A percentile compares a stretch with the other conserved stretches of the same genome.
Conservation (phyloP, 1,284 basidiomycete genomes). For the Leccinum fuscescens region DNA sequence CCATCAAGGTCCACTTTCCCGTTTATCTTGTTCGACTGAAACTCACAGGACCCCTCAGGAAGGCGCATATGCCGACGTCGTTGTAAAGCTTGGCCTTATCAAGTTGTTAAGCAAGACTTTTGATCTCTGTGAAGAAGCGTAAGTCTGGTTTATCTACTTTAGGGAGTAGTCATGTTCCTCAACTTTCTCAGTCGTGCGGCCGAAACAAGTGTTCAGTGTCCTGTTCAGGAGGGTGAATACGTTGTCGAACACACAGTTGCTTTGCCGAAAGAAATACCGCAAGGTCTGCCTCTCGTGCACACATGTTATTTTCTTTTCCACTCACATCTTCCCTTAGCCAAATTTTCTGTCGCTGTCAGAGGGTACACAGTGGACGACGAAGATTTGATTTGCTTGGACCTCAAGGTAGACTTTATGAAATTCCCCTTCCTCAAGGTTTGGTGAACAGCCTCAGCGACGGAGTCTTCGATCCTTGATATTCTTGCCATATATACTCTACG, state of each 20-base stretch:
- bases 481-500: slow-evolving; percentile 9
- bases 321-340: slow-evolving; percentile 54
- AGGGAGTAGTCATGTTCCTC: slow-evolving; percentile 4
- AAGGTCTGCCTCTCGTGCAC: slow-evolving; percentile 49
- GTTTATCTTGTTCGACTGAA: neutral
- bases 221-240: slow-evolving; percentile 71
- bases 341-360: slow-evolving; percentile 73
- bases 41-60: slow-evolving; percentile 52
- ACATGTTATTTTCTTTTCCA: neutral
- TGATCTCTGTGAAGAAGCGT: slow-evolving; percentile 92
- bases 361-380: slow-evolving; percentile 81
- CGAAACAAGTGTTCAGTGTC: slow-evolving; percentile 74
- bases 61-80: slow-evolving; percentile 86
- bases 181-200: slow-evolving; percentile 53
- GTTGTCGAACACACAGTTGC: slow-evolving; percentile 75
- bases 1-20: slow-evolving; percentile 60
- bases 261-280: slow-evolving; percentile 87
- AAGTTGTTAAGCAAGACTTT: slow-evolving; percentile 81
- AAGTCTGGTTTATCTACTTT: slow-evolving; percentile 37
- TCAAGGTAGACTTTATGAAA: slow-evolving; percentile 73
- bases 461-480: neutral
- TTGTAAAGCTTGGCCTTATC: slow-evolving; percentile 85
- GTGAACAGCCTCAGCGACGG: slow-evolving; percentile 19
- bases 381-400: slow-evolving; percentile 77
- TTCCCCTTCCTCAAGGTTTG: slow-evolving; percentile 35